These are phyloP conservation scores for Clonostachys sp. DNA, from an alignment of 2,329 filamentous ascomycete species.

Conservation along the genomic window DNA sequence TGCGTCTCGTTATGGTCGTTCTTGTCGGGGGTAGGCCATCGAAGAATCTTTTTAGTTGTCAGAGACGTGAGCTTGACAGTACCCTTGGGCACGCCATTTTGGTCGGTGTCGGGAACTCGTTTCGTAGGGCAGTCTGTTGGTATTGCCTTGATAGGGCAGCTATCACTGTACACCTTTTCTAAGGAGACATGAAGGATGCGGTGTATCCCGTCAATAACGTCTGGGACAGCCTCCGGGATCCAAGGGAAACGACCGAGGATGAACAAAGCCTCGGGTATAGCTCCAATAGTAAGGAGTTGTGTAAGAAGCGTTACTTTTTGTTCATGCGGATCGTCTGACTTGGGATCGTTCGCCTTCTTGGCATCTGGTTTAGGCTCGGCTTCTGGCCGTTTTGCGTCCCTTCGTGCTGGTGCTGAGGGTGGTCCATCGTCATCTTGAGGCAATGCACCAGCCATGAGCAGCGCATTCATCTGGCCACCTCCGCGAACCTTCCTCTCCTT, in stretches of 20 bases:
- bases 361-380: conserved; percentile 32
- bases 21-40: conserved; percentile 82
- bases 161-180: conserved; percentile 61
- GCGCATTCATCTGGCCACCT: conserved; percentile 73
- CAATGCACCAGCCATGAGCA: conserved; percentile 81
- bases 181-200: conserved; percentile 81
- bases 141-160: conserved; percentile 33
- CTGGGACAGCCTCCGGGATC: conserved; percentile 80
- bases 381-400: conserved; percentile 48
- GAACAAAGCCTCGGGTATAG: conserved; percentile 87
- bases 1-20: conserved; percentile 69
- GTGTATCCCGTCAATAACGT: conserved; percentile 75
- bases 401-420: conserved; percentile 33
- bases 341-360: neutral
- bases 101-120: conserved; percentile 49
- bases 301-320: conserved; percentile 85
- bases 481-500: conserved; percentile 63
- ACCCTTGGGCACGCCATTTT: conserved; percentile 65
- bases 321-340: conserved; percentile 68
- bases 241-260: conserved; percentile 90
- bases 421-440: conserved; percentile 68
- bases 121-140: conserved; percentile 32
- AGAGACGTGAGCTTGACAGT: conserved; percentile 57
- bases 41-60: conserved; percentile 61
- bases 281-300: conserved; percentile 84